Percentiles rank a stretch among this genome's conserved stretches.
phyloP scores from a whole-genome alignment of 805 yeast species.

The Kurtzmaniella fragi region DNA sequence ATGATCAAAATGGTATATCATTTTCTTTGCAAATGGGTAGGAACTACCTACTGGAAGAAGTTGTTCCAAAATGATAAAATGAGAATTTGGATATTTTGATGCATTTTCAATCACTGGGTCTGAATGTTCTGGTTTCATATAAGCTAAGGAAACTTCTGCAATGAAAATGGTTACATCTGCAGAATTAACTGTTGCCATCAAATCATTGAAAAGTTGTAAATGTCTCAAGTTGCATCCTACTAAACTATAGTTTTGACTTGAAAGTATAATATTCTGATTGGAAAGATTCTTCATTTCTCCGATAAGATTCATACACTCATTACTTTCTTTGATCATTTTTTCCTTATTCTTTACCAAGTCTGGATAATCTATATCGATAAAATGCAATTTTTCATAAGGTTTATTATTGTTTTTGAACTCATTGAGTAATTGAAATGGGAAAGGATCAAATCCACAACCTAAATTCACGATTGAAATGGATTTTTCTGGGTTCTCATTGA shows the following conservation, averaged over 20 bases:
- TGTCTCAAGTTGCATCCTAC: slow-evolving; percentile 66
- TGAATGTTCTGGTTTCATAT: slow-evolving; percentile 66
- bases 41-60: slow-evolving; percentile 56
- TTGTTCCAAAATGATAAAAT: slow-evolving; percentile 67
- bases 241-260: slow-evolving; percentile 45
- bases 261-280: slow-evolving; percentile 13
- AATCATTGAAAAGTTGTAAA: slow-evolving; percentile 27
- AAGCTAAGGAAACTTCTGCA: slow-evolving; percentile 81
- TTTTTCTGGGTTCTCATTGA: slow-evolving; percentile 21
- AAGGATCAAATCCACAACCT: slow-evolving; percentile 69
- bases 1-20: slow-evolving; percentile 66
- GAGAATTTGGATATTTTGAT: slow-evolving; percentile 45
- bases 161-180: slow-evolving; percentile 51
- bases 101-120: slow-evolving; percentile 52
- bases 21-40: slow-evolving; percentile 69
- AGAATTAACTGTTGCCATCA: slow-evolving; percentile 15
- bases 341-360: slow-evolving; percentile 57
- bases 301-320: slow-evolving; percentile 43
- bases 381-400: slow-evolving; percentile 25
- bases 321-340: slow-evolving; percentile 43
- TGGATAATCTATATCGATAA: slow-evolving; percentile 73
- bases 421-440: slow-evolving; percentile 34
- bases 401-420: slow-evolving; percentile 9
- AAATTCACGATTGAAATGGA: slow-evolving; percentile 48
- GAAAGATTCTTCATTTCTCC: slow-evolving; percentile 21